Evolutionary conservation across 169 alveolate genomes (phyloP).

Genomic region (Theileria orientalis): DNA sequence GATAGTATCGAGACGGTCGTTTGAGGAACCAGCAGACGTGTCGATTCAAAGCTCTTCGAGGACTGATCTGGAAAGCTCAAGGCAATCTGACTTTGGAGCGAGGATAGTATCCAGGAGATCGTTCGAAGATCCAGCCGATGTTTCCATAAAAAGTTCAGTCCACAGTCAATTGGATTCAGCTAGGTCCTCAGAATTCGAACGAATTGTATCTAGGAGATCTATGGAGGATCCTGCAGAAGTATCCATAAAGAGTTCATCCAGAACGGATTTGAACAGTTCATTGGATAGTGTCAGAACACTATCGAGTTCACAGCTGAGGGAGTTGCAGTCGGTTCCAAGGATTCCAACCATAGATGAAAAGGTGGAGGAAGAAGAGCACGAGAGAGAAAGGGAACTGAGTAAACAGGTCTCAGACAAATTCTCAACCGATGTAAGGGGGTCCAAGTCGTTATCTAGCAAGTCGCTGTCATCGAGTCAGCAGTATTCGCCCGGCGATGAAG

Average conservation of each 20-base stretch:
- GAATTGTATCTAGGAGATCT: not conserved
- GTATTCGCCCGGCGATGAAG: too few species aligned
- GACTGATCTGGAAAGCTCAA: too few species aligned
- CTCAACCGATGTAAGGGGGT: too few species aligned
- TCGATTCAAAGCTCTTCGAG: not conserved
- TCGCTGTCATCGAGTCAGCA: too few species aligned
- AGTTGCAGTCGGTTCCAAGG: too few species aligned
- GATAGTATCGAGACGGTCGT: slow-evolving; percentile 1
- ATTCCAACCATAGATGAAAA: too few species aligned
- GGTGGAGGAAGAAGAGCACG: too few species aligned
- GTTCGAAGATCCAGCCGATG: not conserved
- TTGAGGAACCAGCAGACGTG: not conserved
- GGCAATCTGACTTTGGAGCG: too few species aligned
- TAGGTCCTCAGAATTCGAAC: not conserved
- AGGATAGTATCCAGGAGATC: slow-evolving; percentile 4
- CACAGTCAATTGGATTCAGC: not conserved
- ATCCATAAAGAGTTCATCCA: not conserved
- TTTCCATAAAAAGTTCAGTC: not conserved
- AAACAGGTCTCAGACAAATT: too few species aligned
- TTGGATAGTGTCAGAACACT: not conserved
- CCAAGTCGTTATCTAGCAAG: too few species aligned
- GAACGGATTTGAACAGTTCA: not conserved
- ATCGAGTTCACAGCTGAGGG: not conserved
- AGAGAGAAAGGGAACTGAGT: too few species aligned
- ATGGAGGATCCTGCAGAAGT: not conserved